These are phyloP conservation scores for Claviceps paspali DNA, from an alignment of 2,329 filamentous ascomycete species.

Conservation along the genomic window DNA sequence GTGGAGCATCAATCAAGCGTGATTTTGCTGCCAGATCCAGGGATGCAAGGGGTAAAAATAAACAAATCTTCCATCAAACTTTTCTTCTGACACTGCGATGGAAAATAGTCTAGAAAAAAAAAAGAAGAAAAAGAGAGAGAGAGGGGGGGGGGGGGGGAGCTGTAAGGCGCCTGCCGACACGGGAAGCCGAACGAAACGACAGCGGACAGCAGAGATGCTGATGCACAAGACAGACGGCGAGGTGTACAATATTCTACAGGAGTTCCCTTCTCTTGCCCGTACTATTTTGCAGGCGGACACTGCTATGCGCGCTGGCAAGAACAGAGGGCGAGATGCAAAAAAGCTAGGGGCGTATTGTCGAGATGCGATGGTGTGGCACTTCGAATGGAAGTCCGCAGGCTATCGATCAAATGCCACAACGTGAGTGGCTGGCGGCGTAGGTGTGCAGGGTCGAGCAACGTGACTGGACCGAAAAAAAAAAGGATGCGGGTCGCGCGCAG, in stretches of 20 bases:
- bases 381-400: slow-evolving; percentile 2
- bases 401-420: not conserved
- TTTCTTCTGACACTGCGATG: not conserved
- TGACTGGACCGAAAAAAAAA: slow-evolving; percentile 11
- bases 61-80: not conserved
- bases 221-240: no score
- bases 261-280: no score
- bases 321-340: not conserved
- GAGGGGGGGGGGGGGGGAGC: no score
- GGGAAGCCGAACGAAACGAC: no score
- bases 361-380: slow-evolving; percentile 2
- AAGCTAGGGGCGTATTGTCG: slow-evolving; percentile 4
- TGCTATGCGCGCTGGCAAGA: not conserved
- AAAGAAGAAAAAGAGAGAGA: no score
- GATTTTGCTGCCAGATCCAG: not conserved
- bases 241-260: no score
- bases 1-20: not conserved
- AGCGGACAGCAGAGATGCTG: no score
- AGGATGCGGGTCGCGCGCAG: slow-evolving; percentile 7
- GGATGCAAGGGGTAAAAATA: not conserved
- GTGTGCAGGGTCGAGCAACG: slow-evolving; percentile 7
- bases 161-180: no score
- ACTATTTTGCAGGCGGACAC: no score
- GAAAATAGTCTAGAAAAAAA: no score
- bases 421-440: slow-evolving; percentile 5